A percentile compares a stretch with the other conserved stretches of the same genome.
Conservation (phyloP, 441 rosid species). For the Pelargonium myrrhifolium region DNA sequence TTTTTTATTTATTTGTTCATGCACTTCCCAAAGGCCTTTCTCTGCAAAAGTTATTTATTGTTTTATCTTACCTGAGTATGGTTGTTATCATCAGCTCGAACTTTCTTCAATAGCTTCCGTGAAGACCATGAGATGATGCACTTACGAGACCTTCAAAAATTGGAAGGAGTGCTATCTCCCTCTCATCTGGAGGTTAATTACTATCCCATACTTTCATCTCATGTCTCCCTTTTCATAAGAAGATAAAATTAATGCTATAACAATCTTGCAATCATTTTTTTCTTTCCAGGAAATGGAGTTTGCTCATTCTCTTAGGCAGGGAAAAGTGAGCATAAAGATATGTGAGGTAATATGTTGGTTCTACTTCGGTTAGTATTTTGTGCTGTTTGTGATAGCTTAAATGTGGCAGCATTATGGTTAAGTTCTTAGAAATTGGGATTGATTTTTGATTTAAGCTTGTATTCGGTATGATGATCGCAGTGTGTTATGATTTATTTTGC, state of each 20-base stretch:
- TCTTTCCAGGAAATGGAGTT: conserved; percentile 86
- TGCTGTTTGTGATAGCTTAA: neutral
- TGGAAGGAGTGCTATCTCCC: conserved; percentile 90
- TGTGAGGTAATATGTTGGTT: conserved; percentile 54
- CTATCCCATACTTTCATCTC: conserved; percentile 7
- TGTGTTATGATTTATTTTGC: neutral
- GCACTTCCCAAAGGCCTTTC: conserved; percentile 4
- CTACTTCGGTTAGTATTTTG: neutral
- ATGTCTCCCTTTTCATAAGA: neutral
- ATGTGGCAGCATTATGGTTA: neutral
- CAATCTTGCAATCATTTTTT: conserved; percentile 9
- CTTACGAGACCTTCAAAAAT: conserved; percentile 79
- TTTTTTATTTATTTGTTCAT: conserved; percentile 4
- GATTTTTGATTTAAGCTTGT: neutral
- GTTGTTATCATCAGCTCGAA: conserved; percentile 52
- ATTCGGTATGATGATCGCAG: neutral
- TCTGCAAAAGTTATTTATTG: conserved; percentile 2
- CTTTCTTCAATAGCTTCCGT: conserved; percentile 69
- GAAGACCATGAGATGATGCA: conserved; percentile 90
- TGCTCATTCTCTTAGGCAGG: conserved; percentile 81
- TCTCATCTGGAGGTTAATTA: conserved; percentile 80
- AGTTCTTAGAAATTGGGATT: neutral
- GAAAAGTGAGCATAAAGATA: conserved; percentile 82
- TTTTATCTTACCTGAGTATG: conserved; percentile 12
- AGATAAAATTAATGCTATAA: neutral